Base-by-base conservation (phyloP, 371 early-diverging fungal genomes). In the Mucor piriformis region DNA sequence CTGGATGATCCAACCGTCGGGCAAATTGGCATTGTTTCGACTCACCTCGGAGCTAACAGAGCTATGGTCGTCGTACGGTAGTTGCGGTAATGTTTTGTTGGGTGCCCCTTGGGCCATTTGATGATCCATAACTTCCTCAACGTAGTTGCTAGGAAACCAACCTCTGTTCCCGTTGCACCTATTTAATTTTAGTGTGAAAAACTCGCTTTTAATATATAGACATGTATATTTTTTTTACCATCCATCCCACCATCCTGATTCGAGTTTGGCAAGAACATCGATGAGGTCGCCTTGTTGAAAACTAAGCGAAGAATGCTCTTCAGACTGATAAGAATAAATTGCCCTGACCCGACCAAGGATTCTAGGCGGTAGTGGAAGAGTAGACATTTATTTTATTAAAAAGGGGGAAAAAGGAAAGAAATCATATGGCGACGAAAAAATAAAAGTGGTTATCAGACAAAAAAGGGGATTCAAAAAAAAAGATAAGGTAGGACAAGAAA, bases 221-320 rank as follows among this genome's bases (percentile, higher is more conserved):
- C 20, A 32, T 43, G 2, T 33, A 12, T 29, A 29, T 48, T 32
- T 18, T 18, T 38, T 53, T 18, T 38, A 86, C 79, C 79, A 72
- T 25, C 92, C 92, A 71, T 94, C 90, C 96, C 96, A 95, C 96
- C 96, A 95, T 6, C 96, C 96, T 2, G 92, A 86, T 57, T 90
- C 88, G 54, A 93, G 87, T 60, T 88, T 86, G 2, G 88, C 76
- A 25, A 91, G 77, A 6, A 95, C 95, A 66, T 92, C 86, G 63
- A 95, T 89, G 24, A 85, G 72, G 61, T 94, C 94, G 53, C 89
- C 92, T 57, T 83, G 78, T 23, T 82, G 66, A 63, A 95, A 93
- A 24, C 82, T 76, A 53, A 95, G 77, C n/a, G 87, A 83, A 33
- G 88, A 77, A 50, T 75, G 70, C 48, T 84, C 94, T 24, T 85